A percentile compares a stretch with the other conserved stretches of the same genome.
phyloP scores from a whole-genome alignment of 2,329 filamentous ascomycete species.

The Neopestalotiopsis sp. region DNA sequence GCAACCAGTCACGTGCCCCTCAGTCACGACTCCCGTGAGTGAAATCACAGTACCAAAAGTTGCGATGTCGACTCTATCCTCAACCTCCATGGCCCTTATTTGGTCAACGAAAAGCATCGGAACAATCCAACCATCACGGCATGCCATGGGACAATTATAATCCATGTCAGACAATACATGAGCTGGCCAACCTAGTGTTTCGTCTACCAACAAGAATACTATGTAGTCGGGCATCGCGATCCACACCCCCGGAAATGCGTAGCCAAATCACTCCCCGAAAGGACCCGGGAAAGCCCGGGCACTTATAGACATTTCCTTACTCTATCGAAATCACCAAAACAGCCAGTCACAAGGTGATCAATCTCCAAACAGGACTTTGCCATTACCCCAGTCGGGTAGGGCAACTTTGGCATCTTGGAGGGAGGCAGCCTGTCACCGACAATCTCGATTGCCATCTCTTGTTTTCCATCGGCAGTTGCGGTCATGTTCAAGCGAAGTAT shows the following conservation, averaged over 20 bases:
- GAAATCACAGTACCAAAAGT: background rate
- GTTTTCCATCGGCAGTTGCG: background rate
- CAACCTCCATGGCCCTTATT: background rate
- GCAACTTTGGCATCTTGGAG: background rate
- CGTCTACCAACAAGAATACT: background rate
- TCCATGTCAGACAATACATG: background rate
- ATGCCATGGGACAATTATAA: background rate
- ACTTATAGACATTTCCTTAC: background rate
- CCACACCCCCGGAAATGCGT: background rate
- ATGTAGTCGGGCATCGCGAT: background rate
- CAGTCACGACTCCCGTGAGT: background rate
- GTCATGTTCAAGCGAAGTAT: background rate
- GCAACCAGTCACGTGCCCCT: background rate
- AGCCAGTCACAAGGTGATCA: background rate
- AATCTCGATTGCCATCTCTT: background rate
- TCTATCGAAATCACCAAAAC: background rate
- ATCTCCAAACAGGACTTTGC: background rate
- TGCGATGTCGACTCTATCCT: background rate
- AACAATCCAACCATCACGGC: background rate
- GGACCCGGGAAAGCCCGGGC: background rate
- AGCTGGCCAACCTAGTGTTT: background rate
- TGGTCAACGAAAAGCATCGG: background rate
- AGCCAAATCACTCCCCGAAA: background rate
- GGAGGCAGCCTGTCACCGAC: background rate
- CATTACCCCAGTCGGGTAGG: background rate